Evolutionary conservation across 2,329 filamentous ascomycete species (phyloP), one percentile per base, ranked within the genome.

Genomic region (Alternaria novae-zelandiae): DNA sequence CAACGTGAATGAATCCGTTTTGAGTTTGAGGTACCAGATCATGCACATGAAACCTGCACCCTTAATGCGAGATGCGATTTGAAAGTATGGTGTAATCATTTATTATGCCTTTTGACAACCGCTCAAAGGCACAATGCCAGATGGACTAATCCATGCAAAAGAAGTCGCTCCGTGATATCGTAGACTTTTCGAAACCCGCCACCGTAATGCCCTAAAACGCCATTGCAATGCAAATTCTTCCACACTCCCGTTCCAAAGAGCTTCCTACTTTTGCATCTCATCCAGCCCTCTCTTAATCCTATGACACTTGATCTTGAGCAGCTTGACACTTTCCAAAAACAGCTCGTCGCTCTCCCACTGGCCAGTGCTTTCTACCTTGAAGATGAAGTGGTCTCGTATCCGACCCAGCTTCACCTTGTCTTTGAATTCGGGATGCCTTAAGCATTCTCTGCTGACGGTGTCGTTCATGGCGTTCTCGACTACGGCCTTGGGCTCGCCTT

Each of bases 341-440:
- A 99, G 85, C 81, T 94, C 90, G 74, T 98, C 95, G 77, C 94
- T 97, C 63, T 96, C 90, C 85, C 93, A 97, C 83, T 99, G 96
- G 6, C 96, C 96, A 0, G 93, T 91, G 84, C 94, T 97, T 85
- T 99, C 96, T 36, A 99, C 87, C 58, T 89, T 91, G 85, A 96
- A 99, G 81, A 99, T 98, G 81, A 99, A 99, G 83, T 99, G 96
- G 80, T 99, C 96, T 69, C 94, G 86, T 73, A 94, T 85, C 58
- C 96, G 87, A 46, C 96, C 96, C 30, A 99, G 88, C 85, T 94
- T 94, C 68, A 99, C 96, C 85, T 97, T 99, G 78, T 90, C 92
- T 81, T 96, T 89, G 83, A 99, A 98, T 82, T 98, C 96, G 25
- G 90, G 86, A 78, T 99, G 95, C 54, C 96, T 89, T 76, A 99